Evolutionary conservation across 139 green algal species (phyloP), one percentile per base, ranked within the genome.

Genomic region (Gonium pectorale): DNA sequence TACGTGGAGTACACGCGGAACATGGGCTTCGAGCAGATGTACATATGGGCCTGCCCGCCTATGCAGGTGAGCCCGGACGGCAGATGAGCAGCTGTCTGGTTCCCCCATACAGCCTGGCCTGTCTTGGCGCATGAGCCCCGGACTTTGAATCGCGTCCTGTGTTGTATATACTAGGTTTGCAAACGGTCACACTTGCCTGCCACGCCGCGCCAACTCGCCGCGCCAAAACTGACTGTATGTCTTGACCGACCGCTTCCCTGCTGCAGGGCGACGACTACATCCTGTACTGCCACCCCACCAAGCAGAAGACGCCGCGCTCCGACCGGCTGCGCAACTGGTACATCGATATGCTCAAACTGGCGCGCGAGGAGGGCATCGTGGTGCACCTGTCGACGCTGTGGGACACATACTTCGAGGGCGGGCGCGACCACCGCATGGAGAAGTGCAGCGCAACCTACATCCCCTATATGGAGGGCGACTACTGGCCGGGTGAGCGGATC

Each of bases 11-110:
- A 97, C 84, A 90, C 93, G 64, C 96, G 96, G 85, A 60, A 83
- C 44, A 91, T 95, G 64, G 98, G 98, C 67, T 99, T 96, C 85
- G 92, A 94, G 68, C 90, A 90, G 74, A 99, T 99, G 93, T 98
- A 97, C 94, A 99, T 99, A 91, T 99, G 98, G 98, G 96, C 97
- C 1, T 99, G 97, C 92, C 97, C 97, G 29, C 97, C 97, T 22
- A 90, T 98, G 72, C 90, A 95, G 89, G 94, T 95, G 49, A 67
- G 92, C 52, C n/a, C n/a, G n/a, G 17, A 17, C 49, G 49, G 49
- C 13, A 56, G 49, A 56, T 26, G 49, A 56, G 17, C 49, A 56
- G 49, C 49, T 56, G 49, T n/a, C n/a, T n/a, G n/a, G n/a, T n/a
- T n/a, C n/a, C n/a, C n/a, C n/a, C n/a, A n/a, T n/a, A n/a, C n/a